Percentiles rank a stretch among this genome's conserved stretches.
phyloP scores from a whole-genome alignment of 768 basidiomycete species.

The Artomyces pyxidatus region DNA sequence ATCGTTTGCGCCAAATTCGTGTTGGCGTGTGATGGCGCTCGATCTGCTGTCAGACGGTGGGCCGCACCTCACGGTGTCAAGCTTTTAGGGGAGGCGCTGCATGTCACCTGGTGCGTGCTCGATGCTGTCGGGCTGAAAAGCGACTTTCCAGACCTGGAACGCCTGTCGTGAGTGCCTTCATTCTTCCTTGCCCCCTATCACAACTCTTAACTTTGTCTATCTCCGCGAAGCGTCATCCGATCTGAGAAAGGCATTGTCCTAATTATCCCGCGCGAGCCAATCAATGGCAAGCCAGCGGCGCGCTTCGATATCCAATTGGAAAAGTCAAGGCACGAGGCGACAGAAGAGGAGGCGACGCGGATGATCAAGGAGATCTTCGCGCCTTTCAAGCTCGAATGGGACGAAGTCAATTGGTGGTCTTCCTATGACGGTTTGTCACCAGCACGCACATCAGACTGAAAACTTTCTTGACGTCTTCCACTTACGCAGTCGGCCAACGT shows the following conservation, averaged over 20 bases:
- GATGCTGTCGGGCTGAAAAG: constrained; percentile 8
- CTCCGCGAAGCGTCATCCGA: constrained; percentile 1
- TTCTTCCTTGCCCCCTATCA: not conserved
- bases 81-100: constrained; percentile 4
- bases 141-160: constrained; percentile 8
- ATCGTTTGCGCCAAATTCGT: constrained; percentile 2
- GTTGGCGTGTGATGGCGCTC: constrained; percentile 3
- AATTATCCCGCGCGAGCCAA: constrained; percentile 6
- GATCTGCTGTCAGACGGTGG: constrained; percentile 2
- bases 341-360: constrained; percentile 1
- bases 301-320: constrained; percentile 8
- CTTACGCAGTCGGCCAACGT: constrained; percentile 1
- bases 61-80: constrained; percentile 1
- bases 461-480: not conserved
- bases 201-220: not conserved
- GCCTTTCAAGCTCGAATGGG: constrained; percentile 7
- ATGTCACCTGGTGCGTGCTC: constrained; percentile 7
- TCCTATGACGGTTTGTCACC: constrained; percentile 4
- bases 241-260: constrained; percentile 7
- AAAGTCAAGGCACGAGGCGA: constrained; percentile 5
- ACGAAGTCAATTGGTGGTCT: constrained; percentile 10
- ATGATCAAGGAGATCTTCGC: constrained; percentile 8
- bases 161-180: constrained; percentile 1
- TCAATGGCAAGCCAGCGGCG: constrained; percentile 7
- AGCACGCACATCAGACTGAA: too few species aligned